Percentiles rank a stretch among this genome's conserved stretches.
Conservation (phyloP, 192 early-diverging fungal genomes). For the Backusella tuberculispora region DNA sequence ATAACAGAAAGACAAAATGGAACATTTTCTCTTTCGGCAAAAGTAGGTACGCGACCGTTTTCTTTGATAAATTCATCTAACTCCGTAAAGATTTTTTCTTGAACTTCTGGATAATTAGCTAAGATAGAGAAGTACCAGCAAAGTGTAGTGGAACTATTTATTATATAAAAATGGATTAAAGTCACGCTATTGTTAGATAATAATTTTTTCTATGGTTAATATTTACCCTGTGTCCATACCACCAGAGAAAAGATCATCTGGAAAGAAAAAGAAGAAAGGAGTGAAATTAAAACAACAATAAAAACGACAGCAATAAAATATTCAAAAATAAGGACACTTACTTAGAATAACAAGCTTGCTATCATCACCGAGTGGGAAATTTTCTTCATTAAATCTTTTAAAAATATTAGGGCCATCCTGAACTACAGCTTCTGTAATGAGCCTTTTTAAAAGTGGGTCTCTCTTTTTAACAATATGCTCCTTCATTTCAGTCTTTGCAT, state of each 20-base stretch:
- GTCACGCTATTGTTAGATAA: not conserved
- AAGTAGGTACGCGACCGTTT: slow-evolving; percentile 1
- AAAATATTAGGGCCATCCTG: not conserved
- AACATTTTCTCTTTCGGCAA: slow-evolving; percentile 7
- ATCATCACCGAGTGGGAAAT: not conserved
- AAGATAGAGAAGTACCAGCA: slow-evolving; percentile 20
- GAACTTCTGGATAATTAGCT: slow-evolving; percentile 28
- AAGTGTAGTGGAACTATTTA: slow-evolving; percentile 19
- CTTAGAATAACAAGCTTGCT: not conserved
- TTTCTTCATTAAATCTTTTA: not conserved
- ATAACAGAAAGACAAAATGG: slow-evolving; percentile 24
- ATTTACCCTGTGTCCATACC: slow-evolving; percentile 20
- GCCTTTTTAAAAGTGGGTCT: not conserved
- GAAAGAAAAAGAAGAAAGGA: slow-evolving; percentile 1
- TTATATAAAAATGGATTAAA: not conserved
- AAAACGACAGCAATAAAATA: not conserved
- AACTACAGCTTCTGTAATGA: not conserved
- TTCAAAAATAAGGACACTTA: not conserved
- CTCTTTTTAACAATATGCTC: not conserved
- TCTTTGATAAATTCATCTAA: slow-evolving; percentile 14
- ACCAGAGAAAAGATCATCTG: slow-evolving; percentile 15
- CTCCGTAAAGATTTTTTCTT: slow-evolving; percentile 19
- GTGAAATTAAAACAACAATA: not conserved
- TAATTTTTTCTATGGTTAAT: not conserved
- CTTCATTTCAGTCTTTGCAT: not conserved